Conservation (phyloP, 208 protist species). For the Trypanosoma lewisi region DNA sequence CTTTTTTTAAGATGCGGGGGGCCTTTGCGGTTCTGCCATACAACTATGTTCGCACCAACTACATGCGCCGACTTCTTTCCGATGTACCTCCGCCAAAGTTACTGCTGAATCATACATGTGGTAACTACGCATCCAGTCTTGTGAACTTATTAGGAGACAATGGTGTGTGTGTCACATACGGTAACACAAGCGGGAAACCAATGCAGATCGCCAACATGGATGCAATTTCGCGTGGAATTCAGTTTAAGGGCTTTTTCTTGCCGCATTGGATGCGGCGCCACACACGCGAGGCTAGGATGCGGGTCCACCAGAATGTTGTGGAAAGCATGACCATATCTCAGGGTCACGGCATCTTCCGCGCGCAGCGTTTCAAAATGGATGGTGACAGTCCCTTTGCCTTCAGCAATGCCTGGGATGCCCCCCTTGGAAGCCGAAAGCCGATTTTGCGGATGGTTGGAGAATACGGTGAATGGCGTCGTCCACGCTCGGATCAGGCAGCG, state of each 20-base stretch:
- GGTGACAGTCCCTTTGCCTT: conserved; percentile 84
- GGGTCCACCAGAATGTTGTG: conserved; percentile 85
- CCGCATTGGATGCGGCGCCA: conserved; percentile 82
- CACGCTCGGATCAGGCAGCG: conserved; percentile 68
- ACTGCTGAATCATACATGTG: conserved; percentile 94
- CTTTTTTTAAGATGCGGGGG: conserved; percentile 84
- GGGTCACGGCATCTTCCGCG: conserved; percentile 85
- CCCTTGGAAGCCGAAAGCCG: conserved; percentile 77
- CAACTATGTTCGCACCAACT: conserved; percentile 83
- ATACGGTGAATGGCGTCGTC: conserved; percentile 90
- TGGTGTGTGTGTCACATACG: conserved; percentile 95
- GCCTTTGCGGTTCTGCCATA: conserved; percentile 86
- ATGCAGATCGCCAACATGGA: conserved; percentile 92
- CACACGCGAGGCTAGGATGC: conserved; percentile 84
- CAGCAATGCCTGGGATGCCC: conserved; percentile 87
- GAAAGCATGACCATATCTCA: conserved; percentile 90
- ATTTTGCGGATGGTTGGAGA: conserved; percentile 89
- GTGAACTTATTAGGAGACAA: conserved; percentile 87
- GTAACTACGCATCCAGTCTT: conserved; percentile 85
- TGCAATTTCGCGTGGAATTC: conserved; percentile 91
- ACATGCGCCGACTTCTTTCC: conserved; percentile 89
- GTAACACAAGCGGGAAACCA: conserved; percentile 93
- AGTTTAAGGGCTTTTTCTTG: conserved; percentile 93
- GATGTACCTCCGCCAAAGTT: conserved; percentile 94
- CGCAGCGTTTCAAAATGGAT: conserved; percentile 90